A percentile compares a stretch with the other conserved stretches of the same genome.
Evolutionary conservation across 495 filamentous ascomycete genomes (phyloP).

Genomic region (Platismatia glauca): DNA sequence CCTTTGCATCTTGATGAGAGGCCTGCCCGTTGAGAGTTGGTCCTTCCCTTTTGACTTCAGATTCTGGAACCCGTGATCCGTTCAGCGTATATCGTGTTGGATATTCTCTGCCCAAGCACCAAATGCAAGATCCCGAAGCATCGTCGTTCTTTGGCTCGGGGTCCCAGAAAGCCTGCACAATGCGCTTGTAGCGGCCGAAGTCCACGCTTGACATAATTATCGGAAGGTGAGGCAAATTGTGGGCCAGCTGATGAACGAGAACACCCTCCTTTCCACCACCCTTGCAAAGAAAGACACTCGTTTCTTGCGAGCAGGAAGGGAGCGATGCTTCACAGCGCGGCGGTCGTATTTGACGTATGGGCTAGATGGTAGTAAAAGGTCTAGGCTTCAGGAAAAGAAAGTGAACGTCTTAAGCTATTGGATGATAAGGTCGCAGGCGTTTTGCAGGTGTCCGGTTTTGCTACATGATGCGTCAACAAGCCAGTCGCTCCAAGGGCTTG

Average conservation of each 20-base stretch:
- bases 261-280: neutral
- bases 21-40: neutral
- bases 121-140: constrained; percentile 57
- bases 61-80: neutral
- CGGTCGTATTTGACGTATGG: neutral
- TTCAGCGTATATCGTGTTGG: constrained; percentile 28
- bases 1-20: neutral
- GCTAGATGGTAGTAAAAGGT: neutral
- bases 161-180: constrained; percentile 93
- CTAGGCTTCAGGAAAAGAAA: neutral
- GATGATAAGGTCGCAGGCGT: neutral
- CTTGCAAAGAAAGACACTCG: neutral
- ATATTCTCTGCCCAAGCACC: constrained; percentile 82
- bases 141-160: constrained; percentile 82
- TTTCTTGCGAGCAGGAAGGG: neutral
- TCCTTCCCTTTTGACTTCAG: neutral
- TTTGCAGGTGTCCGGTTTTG: neutral
- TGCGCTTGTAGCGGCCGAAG: constrained; percentile 61
- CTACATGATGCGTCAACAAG: constrained; percentile 8
- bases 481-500: neutral
- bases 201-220: constrained; percentile 50
- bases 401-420: neutral
- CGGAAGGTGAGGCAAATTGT: neutral
- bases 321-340: neutral
- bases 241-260: neutral